A percentile compares a stretch with the other conserved stretches of the same genome.
These are phyloP conservation scores for Coffea eugenioides DNA, from an alignment of 257 asterid species.

Conservation along the genomic window DNA sequence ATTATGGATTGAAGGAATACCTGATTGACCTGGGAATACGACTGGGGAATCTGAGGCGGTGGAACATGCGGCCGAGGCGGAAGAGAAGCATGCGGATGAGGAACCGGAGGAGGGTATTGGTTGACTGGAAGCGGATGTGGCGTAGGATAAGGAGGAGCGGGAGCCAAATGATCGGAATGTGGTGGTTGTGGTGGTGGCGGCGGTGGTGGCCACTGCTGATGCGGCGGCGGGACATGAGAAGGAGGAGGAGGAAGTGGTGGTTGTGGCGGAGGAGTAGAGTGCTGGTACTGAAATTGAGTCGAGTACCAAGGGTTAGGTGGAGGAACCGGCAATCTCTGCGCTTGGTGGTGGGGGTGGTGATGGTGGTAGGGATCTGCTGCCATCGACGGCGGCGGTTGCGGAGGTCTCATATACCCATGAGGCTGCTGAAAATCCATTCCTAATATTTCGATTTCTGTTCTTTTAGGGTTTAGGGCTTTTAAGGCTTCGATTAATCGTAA, in stretches of 20 bases:
- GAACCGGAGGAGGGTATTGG: constrained; percentile 47
- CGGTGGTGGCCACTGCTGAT: constrained; percentile 48
- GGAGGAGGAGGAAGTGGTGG: constrained; percentile 57
- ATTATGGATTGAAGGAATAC: constrained; percentile 3
- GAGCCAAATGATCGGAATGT: constrained; percentile 31
- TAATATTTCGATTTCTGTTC: not conserved
- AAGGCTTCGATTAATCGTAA: constrained; percentile 5
- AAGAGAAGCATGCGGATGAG: constrained; percentile 27
- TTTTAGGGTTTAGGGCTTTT: constrained; percentile 40
- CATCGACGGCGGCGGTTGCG: constrained; percentile 44
- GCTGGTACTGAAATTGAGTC: constrained; percentile 67
- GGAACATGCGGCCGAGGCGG: constrained; percentile 52
- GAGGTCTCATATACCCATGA: constrained; percentile 56
- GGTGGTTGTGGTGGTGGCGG: constrained; percentile 9
- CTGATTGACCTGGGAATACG: constrained; percentile 56
- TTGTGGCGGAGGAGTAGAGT: constrained; percentile 52
- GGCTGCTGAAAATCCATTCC: constrained; percentile 64
- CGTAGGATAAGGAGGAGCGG: constrained; percentile 41
- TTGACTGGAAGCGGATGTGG: constrained; percentile 52
- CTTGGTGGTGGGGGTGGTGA: constrained; percentile 12
- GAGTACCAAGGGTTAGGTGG: constrained; percentile 54
- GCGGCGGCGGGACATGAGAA: constrained; percentile 42
- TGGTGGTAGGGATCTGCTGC: constrained; percentile 22
- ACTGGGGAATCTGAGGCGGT: constrained; percentile 43
- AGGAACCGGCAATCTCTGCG: constrained; percentile 25